Evolutionary conservation across 1,139 yeast species (phyloP), one percentile per base, ranked within the genome.

Genomic region (Nakaseomyces nivariensis): DNA sequence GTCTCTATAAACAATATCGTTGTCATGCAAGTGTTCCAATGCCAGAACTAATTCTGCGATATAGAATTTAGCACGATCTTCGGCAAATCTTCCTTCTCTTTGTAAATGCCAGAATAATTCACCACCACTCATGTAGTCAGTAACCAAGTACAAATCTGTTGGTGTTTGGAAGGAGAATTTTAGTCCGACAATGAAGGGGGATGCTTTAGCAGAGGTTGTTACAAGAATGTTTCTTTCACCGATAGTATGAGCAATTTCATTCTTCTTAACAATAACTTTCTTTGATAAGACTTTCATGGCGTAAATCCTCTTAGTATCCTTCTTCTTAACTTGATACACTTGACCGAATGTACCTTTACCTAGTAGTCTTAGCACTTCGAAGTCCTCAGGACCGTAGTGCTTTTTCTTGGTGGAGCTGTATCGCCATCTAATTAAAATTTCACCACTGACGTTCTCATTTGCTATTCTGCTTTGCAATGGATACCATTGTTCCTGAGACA

Each of bases 321-420:
- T 77, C 75, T 90, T 92, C 58, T 85, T 82, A 45, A 92, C 98
- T 70, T 90, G 97, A 68, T 84, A 92, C 40, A 92, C 98, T 69
- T 87, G 96, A 33, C 98, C 98, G 73, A 92, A 92, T 0, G 97
- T 92, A 48, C 98, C 98, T 65, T 88, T 89, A 54, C 98, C 98
- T 54, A 92, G 75, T 49, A 92, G 73, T 62, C 96, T 77, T 59
- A 92, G 77, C 22, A 90, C 86, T 64, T 90, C 96, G 67, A 92
- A 92, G 70, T 92, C 97, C 52, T 84, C 84, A 5, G 97, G 97
- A 1, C 96, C 96, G 62, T 84, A 88, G 58, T 84, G 87, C 58
- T 81, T 79, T 66, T 83, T 82, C 51, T 77, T 72, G 40, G 85
- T 82, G 38, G 80, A 74, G 48, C 85, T 79, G 66, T 84, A 90